Base-by-base conservation (phyloP, 23 red algal species). In the Gracilaria domingensis region DNA sequence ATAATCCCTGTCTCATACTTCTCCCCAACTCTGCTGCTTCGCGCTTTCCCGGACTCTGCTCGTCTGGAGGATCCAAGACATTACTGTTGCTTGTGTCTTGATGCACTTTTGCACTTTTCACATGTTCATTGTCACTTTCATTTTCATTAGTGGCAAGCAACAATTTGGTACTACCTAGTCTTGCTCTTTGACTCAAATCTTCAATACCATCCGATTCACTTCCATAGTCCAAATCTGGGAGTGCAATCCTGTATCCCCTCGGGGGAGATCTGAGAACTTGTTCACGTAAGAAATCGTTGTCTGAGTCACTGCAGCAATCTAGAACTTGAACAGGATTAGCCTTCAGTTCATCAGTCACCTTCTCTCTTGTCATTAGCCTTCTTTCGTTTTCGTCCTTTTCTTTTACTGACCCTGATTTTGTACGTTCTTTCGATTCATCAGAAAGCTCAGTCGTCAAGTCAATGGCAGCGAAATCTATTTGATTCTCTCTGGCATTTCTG, bases 261-360 rank as follows among this genome's bases (percentile, higher is more conserved):
- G 60, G 60, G 28, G 60, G 60, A 32, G 64, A 37, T 69, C 20
- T 69, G 12, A 69, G 32, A 9, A 69, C 32, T 3, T 69, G 64
- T 37, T 69, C 16, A 18, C 32, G 32, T 7, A 69, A 5, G 20
- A 37, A 69, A 20, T 69, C 64, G 16, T 69, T 32, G 16, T 69
- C 64, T 37, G 64, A 69, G 30, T 69, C 64, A 69, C 64, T 69
- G 64, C 64, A 69, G 18, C 64, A 69, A 37, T 69, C 64, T 37
- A 69, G 18, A 69, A 69, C 32, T 14, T 7, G 1, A 69, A 38
- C 64, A 18, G 16, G 1, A 69, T 37, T 32, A 37, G 0, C 11
- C 38, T 36, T 20, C 64, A 20, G 5, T 69, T 7, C 64, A 69
- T 36, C 20, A 16, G 32, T 37, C 14, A 9, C 14, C 25, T 32